Evolutionary conservation across 1,284 basidiomycete genomes (phyloP), one percentile per base, ranked within the genome.

Genomic region (Trichosporon ovoides): DNA sequence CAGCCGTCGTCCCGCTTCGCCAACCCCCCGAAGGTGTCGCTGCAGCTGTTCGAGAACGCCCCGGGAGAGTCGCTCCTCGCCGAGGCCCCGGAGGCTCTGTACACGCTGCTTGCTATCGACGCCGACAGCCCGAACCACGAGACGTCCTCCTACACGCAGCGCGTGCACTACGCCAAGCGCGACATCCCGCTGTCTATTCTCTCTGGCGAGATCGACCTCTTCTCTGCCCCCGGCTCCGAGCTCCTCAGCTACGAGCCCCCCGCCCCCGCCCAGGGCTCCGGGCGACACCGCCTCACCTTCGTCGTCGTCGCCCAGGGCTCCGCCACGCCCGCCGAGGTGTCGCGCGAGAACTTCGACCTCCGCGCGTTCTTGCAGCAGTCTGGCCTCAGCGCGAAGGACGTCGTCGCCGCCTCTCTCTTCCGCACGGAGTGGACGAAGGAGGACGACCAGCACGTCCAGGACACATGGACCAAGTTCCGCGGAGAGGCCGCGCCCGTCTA

Each of bases 91-190:
- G 89, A 95, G 54, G 83, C 83, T 14, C 83, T 87, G 51, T 97
- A 96, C 76, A 96, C 94, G 0, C 78, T 98, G 60, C 76, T 95
- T 31, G 84, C 97, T 74, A 80, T 97, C 50, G 93, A 98, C 75
- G 85, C 88, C 56, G 94, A 98, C 77, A 84, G 88, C 16, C 94
- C 93, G 11, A 81, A 89, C 66, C 83, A 85, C 61, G 81, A 81
- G 28, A 83, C 79, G 36, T 78, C 82, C 61, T 78, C 84, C 0
- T 97, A 83, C 78, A 82, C 83, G 49, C 84, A 87, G 3, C 91
- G 84, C 70, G 78, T 94, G 31, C 92, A 97, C 75, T 95, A 90
- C 85, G 79, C 95, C 66, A 85, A 89, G 87, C 87, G 88, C 33
- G 92, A 95, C 74, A 83, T 96, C 56, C 81, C 87, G 1, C 81